Conservation (phyloP, 306 rosid genomes). For the Bauhinia variegata region DNA sequence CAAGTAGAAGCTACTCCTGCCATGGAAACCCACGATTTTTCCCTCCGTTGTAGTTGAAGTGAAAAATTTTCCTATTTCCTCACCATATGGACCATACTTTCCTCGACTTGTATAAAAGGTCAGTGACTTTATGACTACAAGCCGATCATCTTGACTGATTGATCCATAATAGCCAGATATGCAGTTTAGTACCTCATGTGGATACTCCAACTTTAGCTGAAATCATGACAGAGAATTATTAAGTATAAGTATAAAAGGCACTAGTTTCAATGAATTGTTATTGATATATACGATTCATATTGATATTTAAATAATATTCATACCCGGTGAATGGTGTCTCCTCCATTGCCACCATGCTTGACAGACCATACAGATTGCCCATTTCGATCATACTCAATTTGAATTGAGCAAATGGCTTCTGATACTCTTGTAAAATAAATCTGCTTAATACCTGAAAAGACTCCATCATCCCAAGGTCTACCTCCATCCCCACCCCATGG, state of each 20-base stretch:
- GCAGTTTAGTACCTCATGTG: constrained; percentile 79
- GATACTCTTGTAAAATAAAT: constrained; percentile 70
- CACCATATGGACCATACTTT: constrained; percentile 88
- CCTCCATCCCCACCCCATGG: constrained; percentile 99
- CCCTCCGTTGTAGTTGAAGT: constrained; percentile 89
- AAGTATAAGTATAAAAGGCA: neutral
- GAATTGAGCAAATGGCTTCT: constrained; percentile 80
- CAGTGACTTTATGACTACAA: constrained; percentile 67
- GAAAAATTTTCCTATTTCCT: constrained; percentile 82
- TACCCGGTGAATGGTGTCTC: constrained; percentile 69
- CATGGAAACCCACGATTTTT: constrained; percentile 88
- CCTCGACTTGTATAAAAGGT: constrained; percentile 75
- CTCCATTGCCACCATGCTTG: constrained; percentile 84
- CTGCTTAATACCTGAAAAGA: constrained; percentile 78
- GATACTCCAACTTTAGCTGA: constrained; percentile 81
- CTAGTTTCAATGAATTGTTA: neutral
- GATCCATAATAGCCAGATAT: constrained; percentile 75
- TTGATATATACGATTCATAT: too few species aligned
- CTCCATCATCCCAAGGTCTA: constrained; percentile 93
- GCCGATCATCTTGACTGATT: constrained; percentile 48
- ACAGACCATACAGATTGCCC: constrained; percentile 92
- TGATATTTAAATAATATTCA: constrained; percentile 1
- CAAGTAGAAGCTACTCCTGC: constrained; percentile 81
- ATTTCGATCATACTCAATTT: constrained; percentile 83
- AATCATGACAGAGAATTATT: constrained; percentile 14